phyloP scores from a whole-genome alignment of 2,329 filamentous ascomycete species.

The Pseudogymnoascus sp. region DNA sequence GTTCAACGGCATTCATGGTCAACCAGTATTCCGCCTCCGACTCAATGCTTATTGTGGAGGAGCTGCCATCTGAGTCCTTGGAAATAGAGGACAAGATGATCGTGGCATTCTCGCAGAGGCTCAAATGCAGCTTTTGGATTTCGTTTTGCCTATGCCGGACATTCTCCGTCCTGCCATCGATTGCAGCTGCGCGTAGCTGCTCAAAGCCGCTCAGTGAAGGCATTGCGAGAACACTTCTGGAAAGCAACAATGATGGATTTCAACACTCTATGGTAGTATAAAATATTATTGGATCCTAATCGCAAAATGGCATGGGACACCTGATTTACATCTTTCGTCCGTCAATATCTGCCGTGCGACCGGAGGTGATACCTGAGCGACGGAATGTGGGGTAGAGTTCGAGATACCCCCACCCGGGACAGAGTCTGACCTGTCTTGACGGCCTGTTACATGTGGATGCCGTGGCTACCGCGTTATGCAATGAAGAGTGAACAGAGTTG shows the following conservation, averaged over 20 bases:
- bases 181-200: conserved; percentile 30
- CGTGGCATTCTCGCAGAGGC: conserved; percentile 29
- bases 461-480: too few species aligned
- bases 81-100: conserved; percentile 35
- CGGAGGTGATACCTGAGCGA: not conserved
- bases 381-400: not conserved
- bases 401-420: not conserved
- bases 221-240: not conserved
- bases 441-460: too few species aligned
- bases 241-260: not conserved
- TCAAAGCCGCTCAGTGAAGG: conserved; percentile 17
- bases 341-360: not conserved
- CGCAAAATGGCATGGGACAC: not conserved
- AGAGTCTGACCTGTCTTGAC: not conserved
- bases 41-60: conserved; percentile 30
- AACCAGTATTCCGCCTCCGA: conserved; percentile 36
- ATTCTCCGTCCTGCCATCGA: conserved; percentile 39
- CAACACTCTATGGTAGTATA: not conserved
- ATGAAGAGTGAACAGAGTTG: not conserved
- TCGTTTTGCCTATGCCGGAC: conserved; percentile 40
- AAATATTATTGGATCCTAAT: not conserved
- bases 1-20: conserved; percentile 32
- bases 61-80: conserved; percentile 27
- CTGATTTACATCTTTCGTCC: not conserved
- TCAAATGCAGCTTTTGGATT: conserved; percentile 36